Base-by-base conservation (phyloP, 2,329 filamentous ascomycete genomes). In the Saccharata proteae region DNA sequence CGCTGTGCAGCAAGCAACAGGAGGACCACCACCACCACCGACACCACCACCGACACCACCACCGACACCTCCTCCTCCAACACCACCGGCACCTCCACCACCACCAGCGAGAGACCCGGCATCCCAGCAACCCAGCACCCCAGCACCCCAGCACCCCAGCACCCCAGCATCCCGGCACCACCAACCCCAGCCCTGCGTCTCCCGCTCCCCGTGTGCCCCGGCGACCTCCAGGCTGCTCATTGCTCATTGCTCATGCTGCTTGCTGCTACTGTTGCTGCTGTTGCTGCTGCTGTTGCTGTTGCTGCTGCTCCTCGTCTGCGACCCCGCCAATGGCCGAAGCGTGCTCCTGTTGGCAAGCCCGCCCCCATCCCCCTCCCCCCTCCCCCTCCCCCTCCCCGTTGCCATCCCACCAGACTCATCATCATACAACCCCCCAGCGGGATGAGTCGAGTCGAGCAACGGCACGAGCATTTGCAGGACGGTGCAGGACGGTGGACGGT, bases 121-220 rank as follows among this genome's bases (percentile, higher is more conserved):
- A 14, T 25, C 23, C 15, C 23, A n/a, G 23, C 23, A 25, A 14
- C 19, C 29, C 15, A 15, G 29, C 19, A 15, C 14, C 17, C 27
- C 27, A 11, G 22, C 6, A 11, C 11, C 5, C 22, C n/a, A 12
- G 11, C 6, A 13, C 11, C 22, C 22, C n/a, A 5, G 11, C n/a
- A 12, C 22, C 22, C 22, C 22, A 25, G 22, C 6, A 6, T 11
- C 22, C 22, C n/a, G 22, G n/a, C 22, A 13, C 22, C 22, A 25
- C 11, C 18, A 19, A 20, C 28, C 17, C 26, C 13, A 20, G 28
- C 18, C 11, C 28, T 11, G 28, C 28, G 18, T 12, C 28, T 30
- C 16, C 26, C 19, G 28, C 15, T 11, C 18, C 26, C 13, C 3
- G 11, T 16, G 16, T 16, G 26, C 14, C 26, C 26, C 18, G 5